Evolutionary conservation across 192 early-diverging fungal genomes (phyloP), one percentile per base, ranked within the genome.

Genomic region (Entomortierella parvispora): DNA sequence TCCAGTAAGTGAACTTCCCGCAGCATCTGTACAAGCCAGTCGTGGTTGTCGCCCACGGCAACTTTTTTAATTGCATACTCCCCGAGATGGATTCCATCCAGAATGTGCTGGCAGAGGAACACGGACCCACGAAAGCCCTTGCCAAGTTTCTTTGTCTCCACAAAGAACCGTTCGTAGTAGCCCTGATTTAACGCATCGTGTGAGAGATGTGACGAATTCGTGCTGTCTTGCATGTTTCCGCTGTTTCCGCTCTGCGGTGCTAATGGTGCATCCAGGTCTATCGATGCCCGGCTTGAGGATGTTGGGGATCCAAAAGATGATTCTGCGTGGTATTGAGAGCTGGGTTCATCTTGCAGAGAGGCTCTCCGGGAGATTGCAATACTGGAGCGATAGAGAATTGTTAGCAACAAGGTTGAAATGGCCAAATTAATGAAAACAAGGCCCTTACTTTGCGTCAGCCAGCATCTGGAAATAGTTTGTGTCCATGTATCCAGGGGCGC

Each of bases 41-140:
- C 68, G 34, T 94, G 93, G 53, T 93, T 91, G 68, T 93, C 85
- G 2, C 83, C 83, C n/a, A 98, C 93, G 2, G 96, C 93, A 0
- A 98, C 94, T 40, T 95, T 94, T 45, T 99, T 99, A 25, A 99
- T 87, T 9, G 97, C 97, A 83, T 96, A 99, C 55, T 92, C 89
- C 5, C 92, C 92, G 4, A 94, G 76, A 52, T 88, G 88, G 5
- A 93, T 89, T 17, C 82, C 81, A 70, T 94, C 91, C 4, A 94
- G 75, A 22, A 90, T 80, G 58, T 94, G 92, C 71, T 96, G 93
- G 52, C 94, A 95, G 1, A 96, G 83, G 82, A 91, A 97, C 9
- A 99, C 97, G 10, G 90, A 90, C 29, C 97, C 97, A 25, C 96
- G 89, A 58, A 90, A 87, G 0, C 97, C 97, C 61, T 92, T 87